phyloP scores from a whole-genome alignment of 192 early-diverging fungal genomes.

The Umbelopsis isabellina region DNA sequence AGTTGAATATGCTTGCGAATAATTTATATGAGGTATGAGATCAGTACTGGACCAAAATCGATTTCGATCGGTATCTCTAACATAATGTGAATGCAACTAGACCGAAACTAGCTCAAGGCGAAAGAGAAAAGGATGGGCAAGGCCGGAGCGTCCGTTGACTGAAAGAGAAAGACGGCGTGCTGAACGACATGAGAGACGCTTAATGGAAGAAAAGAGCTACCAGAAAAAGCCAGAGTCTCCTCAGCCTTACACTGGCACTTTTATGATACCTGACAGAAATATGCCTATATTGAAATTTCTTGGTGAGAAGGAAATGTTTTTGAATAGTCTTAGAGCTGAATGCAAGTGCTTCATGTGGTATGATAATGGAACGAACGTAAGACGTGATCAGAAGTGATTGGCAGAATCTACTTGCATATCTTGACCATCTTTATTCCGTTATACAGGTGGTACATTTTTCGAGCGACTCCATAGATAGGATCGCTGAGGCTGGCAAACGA shows the following conservation, averaged over 20 bases:
- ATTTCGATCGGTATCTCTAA: neutral
- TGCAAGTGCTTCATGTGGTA: conserved; percentile 45
- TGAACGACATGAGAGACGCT: conserved; percentile 27
- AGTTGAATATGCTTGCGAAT: conserved; percentile 25
- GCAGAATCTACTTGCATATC: neutral
- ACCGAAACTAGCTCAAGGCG: conserved; percentile 2
- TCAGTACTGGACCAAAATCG: neutral
- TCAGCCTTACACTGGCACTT: conserved; percentile 29
- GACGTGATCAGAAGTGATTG: neutral
- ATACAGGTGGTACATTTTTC: conserved; percentile 23
- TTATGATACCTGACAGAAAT: conserved; percentile 31
- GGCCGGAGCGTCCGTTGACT: conserved; percentile 41
- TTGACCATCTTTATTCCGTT: neutral
- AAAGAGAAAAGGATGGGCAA: conserved; percentile 42
- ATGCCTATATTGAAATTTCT: conserved; percentile 29
- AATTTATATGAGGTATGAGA: conserved; percentile 18
- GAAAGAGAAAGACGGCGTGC: conserved; percentile 25
- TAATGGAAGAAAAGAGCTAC: conserved; percentile 31
- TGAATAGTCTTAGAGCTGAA: conserved; percentile 41
- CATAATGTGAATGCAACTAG: neutral
- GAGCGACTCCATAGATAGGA: conserved; percentile 20
- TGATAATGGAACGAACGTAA: conserved; percentile 25
- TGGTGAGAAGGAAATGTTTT: conserved; percentile 36
- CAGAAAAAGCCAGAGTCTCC: conserved; percentile 19
- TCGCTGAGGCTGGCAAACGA: conserved; percentile 32